Evolutionary conservation across 2,329 filamentous ascomycete genomes (phyloP).

Genomic region (Paracorniculantispora psalliotae): DNA sequence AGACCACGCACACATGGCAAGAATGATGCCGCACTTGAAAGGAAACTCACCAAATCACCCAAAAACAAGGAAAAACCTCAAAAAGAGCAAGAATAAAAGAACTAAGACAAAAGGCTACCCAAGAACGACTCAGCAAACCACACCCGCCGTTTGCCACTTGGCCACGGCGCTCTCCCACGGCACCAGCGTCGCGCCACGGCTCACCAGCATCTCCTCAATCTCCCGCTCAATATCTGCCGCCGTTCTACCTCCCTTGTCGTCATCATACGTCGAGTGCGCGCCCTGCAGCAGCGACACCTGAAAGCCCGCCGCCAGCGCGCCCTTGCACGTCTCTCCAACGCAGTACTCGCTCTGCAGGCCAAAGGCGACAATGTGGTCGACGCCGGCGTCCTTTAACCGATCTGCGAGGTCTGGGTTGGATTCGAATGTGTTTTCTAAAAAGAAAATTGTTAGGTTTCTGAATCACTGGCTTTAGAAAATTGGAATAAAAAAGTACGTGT

Average conservation of each 20-base stretch:
- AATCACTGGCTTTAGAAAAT: neutral
- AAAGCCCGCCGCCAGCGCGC: conserved; percentile 25
- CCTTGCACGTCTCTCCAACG: conserved; percentile 23
- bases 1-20: neutral
- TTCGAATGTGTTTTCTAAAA: conserved; percentile 24
- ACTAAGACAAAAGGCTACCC: no score
- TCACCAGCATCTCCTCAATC: conserved; percentile 23
- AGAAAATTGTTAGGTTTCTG: no score
- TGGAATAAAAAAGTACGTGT: conserved; percentile 18
- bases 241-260: conserved; percentile 16
- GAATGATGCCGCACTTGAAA: neutral
- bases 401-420: conserved; percentile 26
- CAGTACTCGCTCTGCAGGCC: conserved; percentile 31
- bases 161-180: conserved; percentile 19
- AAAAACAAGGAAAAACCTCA: neutral
- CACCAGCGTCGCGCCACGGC: conserved; percentile 20
- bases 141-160: conserved; percentile 8
- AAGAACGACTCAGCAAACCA: conserved; percentile 10
- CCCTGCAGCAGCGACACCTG: conserved; percentile 24
- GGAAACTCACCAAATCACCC: no score
- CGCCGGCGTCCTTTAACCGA: conserved; percentile 19
- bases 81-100: no score
- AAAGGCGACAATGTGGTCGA: conserved; percentile 23
- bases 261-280: conserved; percentile 29
- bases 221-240: conserved; percentile 25